A percentile compares a stretch with the other conserved stretches of the same genome.
Conservation (phyloP, 495 filamentous ascomycete species). For the Hypoxylon lienhwacheense region DNA sequence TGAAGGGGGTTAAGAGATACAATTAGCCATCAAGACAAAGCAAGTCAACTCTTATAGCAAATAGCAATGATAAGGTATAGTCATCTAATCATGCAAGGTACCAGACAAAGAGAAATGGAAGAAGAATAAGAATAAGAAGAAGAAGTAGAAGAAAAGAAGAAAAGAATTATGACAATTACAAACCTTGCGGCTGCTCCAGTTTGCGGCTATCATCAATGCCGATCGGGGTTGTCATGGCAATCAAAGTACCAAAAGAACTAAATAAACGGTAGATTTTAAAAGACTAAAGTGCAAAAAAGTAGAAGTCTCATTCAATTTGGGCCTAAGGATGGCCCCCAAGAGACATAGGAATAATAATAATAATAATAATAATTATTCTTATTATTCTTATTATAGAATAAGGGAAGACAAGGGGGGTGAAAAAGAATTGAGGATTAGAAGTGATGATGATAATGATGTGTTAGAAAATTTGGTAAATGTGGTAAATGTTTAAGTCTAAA, state of each 20-base stretch:
- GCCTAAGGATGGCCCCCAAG: slow-evolving; percentile 32
- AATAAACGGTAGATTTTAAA: slow-evolving; percentile 13
- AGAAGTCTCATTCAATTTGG: slow-evolving; percentile 16
- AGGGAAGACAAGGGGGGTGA: slow-evolving; percentile 21
- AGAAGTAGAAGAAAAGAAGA: too few relatives aligned
- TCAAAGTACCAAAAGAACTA: slow-evolving; percentile 8
- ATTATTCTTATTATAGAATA: too few relatives aligned
- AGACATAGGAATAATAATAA: slow-evolving; percentile 10
- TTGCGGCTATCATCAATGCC: slow-evolving; percentile 12
- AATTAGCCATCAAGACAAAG: slow-evolving; percentile 21
- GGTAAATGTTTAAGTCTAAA: too few relatives aligned
- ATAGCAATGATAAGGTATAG: neutral
- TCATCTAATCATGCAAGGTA: neutral
- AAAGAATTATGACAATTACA: too few relatives aligned
- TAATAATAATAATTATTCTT: neutral
- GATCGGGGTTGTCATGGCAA: slow-evolving; percentile 37
- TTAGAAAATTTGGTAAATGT: slow-evolving; percentile 29
- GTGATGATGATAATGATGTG: slow-evolving; percentile 35
- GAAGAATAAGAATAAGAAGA: too few relatives aligned
- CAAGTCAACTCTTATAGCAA: neutral
- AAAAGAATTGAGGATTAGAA: slow-evolving; percentile 29
- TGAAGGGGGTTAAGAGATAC: slow-evolving; percentile 19
- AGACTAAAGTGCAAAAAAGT: slow-evolving; percentile 1
- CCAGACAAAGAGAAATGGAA: slow-evolving; percentile 11
- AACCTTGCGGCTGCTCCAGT: slow-evolving; percentile 32